Conservation (phyloP, 371 early-diverging fungal genomes). For the Nematocida ausubeli region DNA sequence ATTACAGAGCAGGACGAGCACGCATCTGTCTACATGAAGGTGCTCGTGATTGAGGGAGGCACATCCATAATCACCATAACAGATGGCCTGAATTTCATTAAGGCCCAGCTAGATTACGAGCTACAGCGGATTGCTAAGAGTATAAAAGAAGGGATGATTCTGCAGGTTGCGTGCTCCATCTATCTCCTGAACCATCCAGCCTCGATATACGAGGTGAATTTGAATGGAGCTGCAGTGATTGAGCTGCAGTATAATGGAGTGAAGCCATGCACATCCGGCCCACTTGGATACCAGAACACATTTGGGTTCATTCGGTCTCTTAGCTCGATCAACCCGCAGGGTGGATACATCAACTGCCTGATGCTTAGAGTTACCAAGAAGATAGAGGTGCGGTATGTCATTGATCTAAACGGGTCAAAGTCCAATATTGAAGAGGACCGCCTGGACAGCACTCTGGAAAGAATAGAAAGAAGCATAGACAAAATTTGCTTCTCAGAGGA, state of each 20-base stretch:
- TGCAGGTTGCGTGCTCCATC: slow-evolving; percentile 45
- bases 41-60: slow-evolving; percentile 60
- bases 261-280: slow-evolving; percentile 39
- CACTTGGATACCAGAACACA: slow-evolving; percentile 31
- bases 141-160: neutral
- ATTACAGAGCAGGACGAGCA: slow-evolving; percentile 66
- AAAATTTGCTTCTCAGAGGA: neutral
- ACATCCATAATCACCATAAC: slow-evolving; percentile 10
- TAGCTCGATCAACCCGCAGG: neutral
- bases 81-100: slow-evolving; percentile 22
- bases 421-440: slow-evolving; percentile 33
- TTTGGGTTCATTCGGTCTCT: slow-evolving; percentile 34
- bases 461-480: slow-evolving; percentile 30
- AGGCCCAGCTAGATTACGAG: slow-evolving; percentile 1
- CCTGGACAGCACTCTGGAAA: slow-evolving; percentile 4
- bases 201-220: slow-evolving; percentile 11
- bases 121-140: neutral
- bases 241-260: slow-evolving; percentile 45
- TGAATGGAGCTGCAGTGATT: neutral
- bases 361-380: slow-evolving; percentile 16
- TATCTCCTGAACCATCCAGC: neutral
- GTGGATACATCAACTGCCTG: slow-evolving; percentile 34
- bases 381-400: slow-evolving; percentile 6
- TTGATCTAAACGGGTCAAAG: slow-evolving; percentile 45
- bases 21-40: slow-evolving; percentile 63